Base-by-base conservation (phyloP, 257 asterid species). In the Petrea volubilis region DNA sequence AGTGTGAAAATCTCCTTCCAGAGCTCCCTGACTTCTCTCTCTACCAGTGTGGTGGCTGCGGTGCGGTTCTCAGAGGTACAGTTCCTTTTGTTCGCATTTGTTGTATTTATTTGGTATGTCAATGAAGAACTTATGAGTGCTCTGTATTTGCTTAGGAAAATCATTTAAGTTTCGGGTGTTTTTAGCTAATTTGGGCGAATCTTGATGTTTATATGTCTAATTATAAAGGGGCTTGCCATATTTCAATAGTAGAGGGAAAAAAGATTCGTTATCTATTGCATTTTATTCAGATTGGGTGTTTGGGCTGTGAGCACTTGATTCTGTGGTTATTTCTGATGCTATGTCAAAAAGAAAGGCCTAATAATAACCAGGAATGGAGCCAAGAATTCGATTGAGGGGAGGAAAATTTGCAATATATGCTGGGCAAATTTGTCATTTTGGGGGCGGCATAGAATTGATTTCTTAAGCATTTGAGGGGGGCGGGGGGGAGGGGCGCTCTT, bases 1-100 rank as follows among this genome's bases (percentile, higher is more conserved):
- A 93, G 78, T 93, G 97, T 73, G 98, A 83, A 61, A 90, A 90
- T 85, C 90, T 90, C 69, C 96, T 93, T 0, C 85, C 87, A 1
- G 96, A 90, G 84, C 90, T 83, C 24, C 92, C 95, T 47, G 93
- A 85, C 55, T 80, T 84, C 79, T 83, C 98, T 77, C 86, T 93
- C 67, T 93, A 90, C 80, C 88, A 84, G 80, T 93, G 98, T 78
- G 98, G 97, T 60, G 98, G 96, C 72, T 90, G 98, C 66, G 94
- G 87, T 65, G 84, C 97, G 60, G 96, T 89, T 86, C 96, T 93
- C 27, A 77, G 75, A 86, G 97, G 98, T 93, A 82, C 78, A 11
- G 51, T 68, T 72, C 43, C 2, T 40, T 13, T 38, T 59, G 57
- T 66, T 25, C 58, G 23, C 1, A 43, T 52, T 41, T 49, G 17